Conservation (phyloP, 306 rosid species). For the Lagenaria siceraria region DNA sequence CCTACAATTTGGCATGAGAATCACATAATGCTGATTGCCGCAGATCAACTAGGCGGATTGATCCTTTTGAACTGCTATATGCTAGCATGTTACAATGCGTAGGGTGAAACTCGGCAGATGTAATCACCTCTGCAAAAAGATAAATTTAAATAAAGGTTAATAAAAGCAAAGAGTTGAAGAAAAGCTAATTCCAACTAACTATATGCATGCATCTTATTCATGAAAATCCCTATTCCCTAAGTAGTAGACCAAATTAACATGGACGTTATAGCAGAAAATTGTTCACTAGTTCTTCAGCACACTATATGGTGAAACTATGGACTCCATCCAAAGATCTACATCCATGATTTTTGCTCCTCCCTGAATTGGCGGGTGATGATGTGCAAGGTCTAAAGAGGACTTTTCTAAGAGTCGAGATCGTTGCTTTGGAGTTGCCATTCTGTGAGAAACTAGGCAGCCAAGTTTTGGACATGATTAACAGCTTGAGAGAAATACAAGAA, state of each 20-base stretch:
- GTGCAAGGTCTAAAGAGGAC: neutral
- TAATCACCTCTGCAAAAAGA: constrained; percentile 84
- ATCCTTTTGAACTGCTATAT: constrained; percentile 97
- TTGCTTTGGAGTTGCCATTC: neutral
- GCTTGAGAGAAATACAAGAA: neutral
- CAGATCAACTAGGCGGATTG: constrained; percentile 89
- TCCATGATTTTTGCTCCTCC: neutral
- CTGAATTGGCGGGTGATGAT: neutral
- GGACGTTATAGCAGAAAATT: neutral
- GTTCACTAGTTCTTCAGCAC: neutral
- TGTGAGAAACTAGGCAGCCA: neutral
- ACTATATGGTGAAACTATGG: neutral
- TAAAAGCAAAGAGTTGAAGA: neutral
- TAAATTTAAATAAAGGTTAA: constrained; percentile 10
- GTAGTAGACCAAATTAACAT: neutral
- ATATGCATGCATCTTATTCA: neutral
- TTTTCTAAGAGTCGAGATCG: neutral
- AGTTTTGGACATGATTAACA: neutral
- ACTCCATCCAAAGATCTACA: neutral
- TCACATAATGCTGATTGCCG: constrained; percentile 99
- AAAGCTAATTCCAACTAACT: neutral
- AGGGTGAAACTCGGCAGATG: constrained; percentile 99
- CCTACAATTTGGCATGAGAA: constrained; percentile 90
- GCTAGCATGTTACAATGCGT: constrained; percentile 87
- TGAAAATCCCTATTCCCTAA: neutral